Base-by-base conservation (phyloP, 1,284 basidiomycete species). In the Calocybe gambosa region DNA sequence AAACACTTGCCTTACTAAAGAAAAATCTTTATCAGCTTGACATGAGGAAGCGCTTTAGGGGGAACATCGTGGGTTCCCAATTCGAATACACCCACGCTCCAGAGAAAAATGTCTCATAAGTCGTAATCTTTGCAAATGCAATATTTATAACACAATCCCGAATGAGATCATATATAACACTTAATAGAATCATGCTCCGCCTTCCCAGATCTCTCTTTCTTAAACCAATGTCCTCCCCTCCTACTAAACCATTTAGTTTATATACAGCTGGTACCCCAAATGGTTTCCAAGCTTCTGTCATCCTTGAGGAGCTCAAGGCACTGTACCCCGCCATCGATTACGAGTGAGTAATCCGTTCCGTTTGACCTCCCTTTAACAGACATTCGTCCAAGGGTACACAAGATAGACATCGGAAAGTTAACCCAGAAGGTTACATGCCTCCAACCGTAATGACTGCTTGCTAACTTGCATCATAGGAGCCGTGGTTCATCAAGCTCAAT, bases 11-110 rank as follows among this genome's bases (percentile, higher is more conserved):
- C 31, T 34, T n/a, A 34, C 31, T 34, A 34, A 34, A 15, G 15
- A 41, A 7, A n/a, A 35, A 1, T 28, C n/a, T 36, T 47, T 23
- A 36, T n/a, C 45, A 90, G 86, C 65, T 89, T 52, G 86, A 89
- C 58, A 90, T 90, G 87, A 74, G 88, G 51, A 89, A 87, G 63
- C 70, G 87, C 10, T 88, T 90, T 55, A 68, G 88, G 57, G 88
- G 88, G 16, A 89, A 88, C 53, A 80, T 75, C 47, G 71, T 77
- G 35, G 80, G 79, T 37, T 67, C 75, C 43, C 68, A 74, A 43
- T 72, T 69, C 53, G 66, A 72, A 56, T 71, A 62, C 51, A 29
- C 28, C 9, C 28, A 23, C 21, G 63, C 62, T 19, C 63, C 66
- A 6, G 58, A 58, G 48, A 56, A 60, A 45, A 58, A 39, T 15